Conservation (phyloP, 768 basidiomycete genomes). For the Naganishia antarctica region DNA sequence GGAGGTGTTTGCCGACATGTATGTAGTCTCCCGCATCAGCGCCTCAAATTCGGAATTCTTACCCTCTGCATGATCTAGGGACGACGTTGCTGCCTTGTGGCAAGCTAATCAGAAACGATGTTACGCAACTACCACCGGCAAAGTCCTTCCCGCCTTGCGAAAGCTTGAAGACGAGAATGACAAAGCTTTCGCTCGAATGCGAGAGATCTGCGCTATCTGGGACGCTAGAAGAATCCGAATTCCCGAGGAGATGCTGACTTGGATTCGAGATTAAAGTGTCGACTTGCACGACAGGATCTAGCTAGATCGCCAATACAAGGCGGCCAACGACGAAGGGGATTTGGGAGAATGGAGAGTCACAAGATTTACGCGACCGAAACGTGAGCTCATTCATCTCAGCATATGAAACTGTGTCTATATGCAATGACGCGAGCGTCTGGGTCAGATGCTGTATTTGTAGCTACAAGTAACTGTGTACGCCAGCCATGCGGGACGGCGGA, state of each 20-base stretch:
- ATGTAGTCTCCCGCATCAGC: background rate
- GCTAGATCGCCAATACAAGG: too few relatives aligned
- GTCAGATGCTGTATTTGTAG: too few relatives aligned
- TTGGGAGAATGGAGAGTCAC: too few relatives aligned
- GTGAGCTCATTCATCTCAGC: too few relatives aligned
- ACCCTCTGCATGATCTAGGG: background rate
- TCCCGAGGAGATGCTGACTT: constrained; percentile 5
- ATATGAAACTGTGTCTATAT: too few relatives aligned
- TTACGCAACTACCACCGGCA: background rate
- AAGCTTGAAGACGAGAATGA: background rate
- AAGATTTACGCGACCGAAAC: too few relatives aligned
- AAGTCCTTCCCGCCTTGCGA: background rate
- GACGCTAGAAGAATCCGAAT: background rate
- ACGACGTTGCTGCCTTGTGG: background rate
- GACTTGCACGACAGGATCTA: too few relatives aligned
- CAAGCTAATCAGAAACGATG: background rate
- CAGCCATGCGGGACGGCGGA: background rate
- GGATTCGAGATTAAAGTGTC: background rate
- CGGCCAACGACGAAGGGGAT: too few relatives aligned
- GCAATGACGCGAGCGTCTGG: too few relatives aligned
- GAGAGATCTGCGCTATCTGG: background rate
- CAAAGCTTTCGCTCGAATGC: background rate
- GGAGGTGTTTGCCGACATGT: background rate
- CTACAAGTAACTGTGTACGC: too few relatives aligned
- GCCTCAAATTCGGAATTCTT: background rate